Percentiles rank a stretch among this genome's conserved stretches.
Conservation (phyloP, 2,329 filamentous ascomycete species). For the Westerdykella aurantiaca region DNA sequence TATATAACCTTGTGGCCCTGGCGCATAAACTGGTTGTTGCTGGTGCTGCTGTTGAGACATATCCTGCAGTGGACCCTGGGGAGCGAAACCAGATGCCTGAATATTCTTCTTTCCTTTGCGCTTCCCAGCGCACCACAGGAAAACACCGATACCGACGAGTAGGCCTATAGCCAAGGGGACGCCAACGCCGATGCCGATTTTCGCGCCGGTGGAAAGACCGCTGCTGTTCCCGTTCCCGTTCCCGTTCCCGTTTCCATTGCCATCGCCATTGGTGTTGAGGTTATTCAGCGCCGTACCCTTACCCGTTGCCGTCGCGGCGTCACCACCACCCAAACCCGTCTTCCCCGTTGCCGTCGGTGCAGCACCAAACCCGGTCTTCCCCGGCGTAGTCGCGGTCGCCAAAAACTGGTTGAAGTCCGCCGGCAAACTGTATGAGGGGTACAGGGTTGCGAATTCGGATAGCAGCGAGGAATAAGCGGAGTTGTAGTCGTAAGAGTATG, state of each 20-base stretch:
- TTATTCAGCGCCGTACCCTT: background rate
- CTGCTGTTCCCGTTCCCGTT: background rate
- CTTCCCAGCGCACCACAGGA: constrained; percentile 12
- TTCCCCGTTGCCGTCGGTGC: too few species aligned
- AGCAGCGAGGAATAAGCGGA: constrained; percentile 6
- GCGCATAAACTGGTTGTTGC: constrained; percentile 1
- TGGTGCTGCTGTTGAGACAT: constrained; percentile 1
- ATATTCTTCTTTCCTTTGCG: constrained; percentile 10
- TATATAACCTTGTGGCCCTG: constrained; percentile 4
- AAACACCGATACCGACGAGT: constrained; percentile 9
- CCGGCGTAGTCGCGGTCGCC: background rate
- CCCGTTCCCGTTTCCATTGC: background rate
- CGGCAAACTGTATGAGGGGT: constrained; percentile 2
- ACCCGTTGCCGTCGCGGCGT: background rate
- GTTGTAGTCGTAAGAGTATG: constrained; percentile 3
- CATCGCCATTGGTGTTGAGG: background rate
- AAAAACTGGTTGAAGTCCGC: background rate
- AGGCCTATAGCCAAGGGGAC: constrained; percentile 8
- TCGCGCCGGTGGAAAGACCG: constrained; percentile 10
- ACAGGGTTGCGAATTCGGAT: constrained; percentile 2
- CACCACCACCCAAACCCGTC: too few species aligned
- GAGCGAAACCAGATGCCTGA: constrained; percentile 3
- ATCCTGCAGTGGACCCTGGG: background rate
- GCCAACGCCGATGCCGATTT: constrained; percentile 13
- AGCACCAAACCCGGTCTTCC: too few species aligned